Base-by-base conservation (phyloP, 768 basidiomycete species). In the Lepiota venenata region DNA sequence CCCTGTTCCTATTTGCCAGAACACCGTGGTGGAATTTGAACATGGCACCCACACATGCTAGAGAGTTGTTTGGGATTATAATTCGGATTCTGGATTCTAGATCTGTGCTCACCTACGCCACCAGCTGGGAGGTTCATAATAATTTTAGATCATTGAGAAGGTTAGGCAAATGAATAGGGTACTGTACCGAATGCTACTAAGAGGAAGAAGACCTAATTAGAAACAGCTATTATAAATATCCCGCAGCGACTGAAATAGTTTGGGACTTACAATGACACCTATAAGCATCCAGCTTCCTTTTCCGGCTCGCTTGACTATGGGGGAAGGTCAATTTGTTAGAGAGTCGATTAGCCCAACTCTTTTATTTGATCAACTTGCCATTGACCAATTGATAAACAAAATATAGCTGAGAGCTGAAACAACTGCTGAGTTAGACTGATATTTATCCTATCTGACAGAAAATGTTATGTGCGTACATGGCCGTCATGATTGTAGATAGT, bases 361-460 rank as follows among this genome's bases (percentile, higher is more conserved):
- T 12, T 45, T 14, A 35, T 41, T 22, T 42, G 36, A 39, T 10
- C 10, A 9, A 52, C 63, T 18, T 47, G 73, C 73, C 73, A 12
- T 60, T 59, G 44, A 74, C 67, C 5, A 77, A 59, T 58, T 77
- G 75, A 49, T 70, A 65, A 4, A 71, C 74, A 52, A 78, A 77
- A 60, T 72, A 76, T 56, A 72, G 59, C 55, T 78, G 77, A 11
- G 77, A 76, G 25, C 76, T 77, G 56, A 12, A 43, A 32, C 20
- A 21, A 11, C 47, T 12, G 38, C n/a, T 39, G 8, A 21, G 5
- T 51, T 22, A 11, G 14, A 11, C 25, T 32, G 8, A 11, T 41
- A n/a, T 10, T 15, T 2, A 9, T 15, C 11, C 14, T n/a, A n/a
- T n/a, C n/a, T n/a, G n/a, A n/a, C n/a, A n/a, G n/a, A n/a, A n/a